These are phyloP conservation scores for Megacollybia platyphylla DNA, from an alignment of 1,284 basidiomycete species.

Conservation along the genomic window DNA sequence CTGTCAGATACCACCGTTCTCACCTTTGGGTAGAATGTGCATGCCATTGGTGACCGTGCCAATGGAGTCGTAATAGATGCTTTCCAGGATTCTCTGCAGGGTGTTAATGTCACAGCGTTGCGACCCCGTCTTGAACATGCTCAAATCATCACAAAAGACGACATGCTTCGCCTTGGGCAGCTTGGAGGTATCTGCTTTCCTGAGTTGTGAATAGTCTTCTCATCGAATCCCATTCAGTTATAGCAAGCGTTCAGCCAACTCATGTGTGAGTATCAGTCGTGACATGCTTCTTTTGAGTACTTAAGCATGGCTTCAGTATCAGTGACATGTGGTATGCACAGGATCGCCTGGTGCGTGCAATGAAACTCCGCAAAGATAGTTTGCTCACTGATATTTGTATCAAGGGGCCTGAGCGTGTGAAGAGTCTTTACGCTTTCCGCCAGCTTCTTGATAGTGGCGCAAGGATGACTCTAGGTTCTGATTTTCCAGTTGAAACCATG, in stretches of 20 bases:
- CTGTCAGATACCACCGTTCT: background rate
- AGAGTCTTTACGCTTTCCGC: slow-evolving; percentile 80
- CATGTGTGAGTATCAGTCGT: slow-evolving; percentile 50
- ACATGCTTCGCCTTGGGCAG: slow-evolving; percentile 63
- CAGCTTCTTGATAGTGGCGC: slow-evolving; percentile 51
- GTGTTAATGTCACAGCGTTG: slow-evolving; percentile 45
- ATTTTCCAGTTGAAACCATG: slow-evolving; percentile 80
- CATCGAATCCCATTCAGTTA: slow-evolving; percentile 28
- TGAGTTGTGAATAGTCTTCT: slow-evolving; percentile 3
- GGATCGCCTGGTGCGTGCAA: slow-evolving; percentile 50
- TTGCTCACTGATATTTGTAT: slow-evolving; percentile 2
- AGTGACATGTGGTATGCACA: slow-evolving; percentile 89
- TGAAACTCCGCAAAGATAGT: background rate
- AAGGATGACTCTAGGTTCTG: slow-evolving; percentile 67
- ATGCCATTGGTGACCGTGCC: slow-evolving; percentile 87
- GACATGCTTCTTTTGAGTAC: slow-evolving; percentile 1
- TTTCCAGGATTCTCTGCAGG: slow-evolving; percentile 57
- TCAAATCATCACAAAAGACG: slow-evolving; percentile 65
- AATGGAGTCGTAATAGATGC: slow-evolving; percentile 77
- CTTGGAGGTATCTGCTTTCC: slow-evolving; percentile 48
- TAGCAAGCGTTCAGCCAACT: slow-evolving; percentile 78
- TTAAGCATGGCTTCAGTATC: slow-evolving; percentile 26
- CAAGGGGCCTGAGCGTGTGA: slow-evolving; percentile 73
- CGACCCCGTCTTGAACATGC: slow-evolving; percentile 84
- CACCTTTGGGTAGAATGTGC: slow-evolving; percentile 53